phyloP scores from a whole-genome alignment of 768 basidiomycete species.

The Gloeostereum incarnatum region DNA sequence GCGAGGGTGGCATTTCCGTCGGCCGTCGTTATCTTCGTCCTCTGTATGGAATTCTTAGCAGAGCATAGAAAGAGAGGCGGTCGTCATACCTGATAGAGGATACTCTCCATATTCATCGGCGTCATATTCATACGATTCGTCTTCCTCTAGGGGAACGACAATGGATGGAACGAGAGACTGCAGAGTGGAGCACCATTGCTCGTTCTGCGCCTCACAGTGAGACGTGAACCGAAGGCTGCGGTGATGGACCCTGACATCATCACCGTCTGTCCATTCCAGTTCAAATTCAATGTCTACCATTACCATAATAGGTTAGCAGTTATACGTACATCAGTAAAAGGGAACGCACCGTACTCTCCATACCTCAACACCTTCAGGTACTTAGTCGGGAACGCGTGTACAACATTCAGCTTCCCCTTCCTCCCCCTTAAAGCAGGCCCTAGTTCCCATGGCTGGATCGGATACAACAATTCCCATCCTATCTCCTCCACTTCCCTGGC shows the following conservation, averaged over 20 bases:
- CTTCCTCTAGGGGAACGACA: slow-evolving; percentile 2
- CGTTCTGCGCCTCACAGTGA: slow-evolving; percentile 10
- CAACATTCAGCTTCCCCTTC: slow-evolving; percentile 17
- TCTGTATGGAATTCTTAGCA: slow-evolving; percentile 5
- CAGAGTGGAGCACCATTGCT: slow-evolving; percentile 12
- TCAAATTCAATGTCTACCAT: slow-evolving; percentile 17
- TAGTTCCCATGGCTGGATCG: slow-evolving; percentile 26
- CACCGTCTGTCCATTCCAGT: slow-evolving; percentile 19
- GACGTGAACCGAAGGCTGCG: slow-evolving; percentile 9
- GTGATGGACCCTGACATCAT: slow-evolving; percentile 1
- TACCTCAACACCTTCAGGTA: slow-evolving; percentile 16
- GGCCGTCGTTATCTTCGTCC: slow-evolving; percentile 14
- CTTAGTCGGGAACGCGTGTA: slow-evolving; percentile 20
- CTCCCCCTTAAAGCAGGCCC: slow-evolving; percentile 24
- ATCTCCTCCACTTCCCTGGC: slow-evolving; percentile 1
- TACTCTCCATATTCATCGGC: slow-evolving; percentile 10
- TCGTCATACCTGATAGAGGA: slow-evolving; percentile 10
- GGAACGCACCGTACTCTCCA: slow-evolving; percentile 18
- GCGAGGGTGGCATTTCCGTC: slow-evolving; percentile 15
- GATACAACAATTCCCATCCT: slow-evolving; percentile 13
- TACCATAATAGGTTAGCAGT: not conserved
- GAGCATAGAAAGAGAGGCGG: not conserved
- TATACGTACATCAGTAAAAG: not conserved
- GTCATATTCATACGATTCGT: slow-evolving; percentile 6
- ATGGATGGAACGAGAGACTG: slow-evolving; percentile 3